Evolutionary conservation across 805 yeast species (phyloP).

Genomic region (Scheffersomyces amazonensis): DNA sequence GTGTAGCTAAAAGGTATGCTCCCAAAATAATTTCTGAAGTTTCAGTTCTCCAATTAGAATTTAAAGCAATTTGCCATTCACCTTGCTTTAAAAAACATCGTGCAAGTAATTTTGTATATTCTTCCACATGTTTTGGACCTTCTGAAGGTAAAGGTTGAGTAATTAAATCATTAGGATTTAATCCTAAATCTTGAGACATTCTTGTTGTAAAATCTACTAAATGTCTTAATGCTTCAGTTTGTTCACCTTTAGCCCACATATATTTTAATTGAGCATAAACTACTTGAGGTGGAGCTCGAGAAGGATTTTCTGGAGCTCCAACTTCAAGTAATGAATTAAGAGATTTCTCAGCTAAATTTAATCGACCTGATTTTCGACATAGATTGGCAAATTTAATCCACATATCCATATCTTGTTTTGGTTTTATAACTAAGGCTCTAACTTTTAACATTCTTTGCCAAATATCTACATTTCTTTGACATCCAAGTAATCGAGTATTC

Average conservation of each 20-base stretch:
- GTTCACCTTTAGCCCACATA: conserved; percentile 94
- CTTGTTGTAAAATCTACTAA: conserved; percentile 87
- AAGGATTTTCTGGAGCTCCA: conserved; percentile 59
- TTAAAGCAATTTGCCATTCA: conserved; percentile 91
- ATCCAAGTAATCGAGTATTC: conserved; percentile 88
- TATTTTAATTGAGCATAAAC: conserved; percentile 96
- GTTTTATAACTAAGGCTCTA: conserved; percentile 87
- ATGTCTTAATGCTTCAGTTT: conserved; percentile 80
- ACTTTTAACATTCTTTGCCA: conserved; percentile 97
- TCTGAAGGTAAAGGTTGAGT: conserved; percentile 80
- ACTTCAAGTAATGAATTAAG: conserved; percentile 75
- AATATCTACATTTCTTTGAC: conserved; percentile 96
- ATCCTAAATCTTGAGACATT: conserved; percentile 83
- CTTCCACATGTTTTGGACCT: conserved; percentile 72
- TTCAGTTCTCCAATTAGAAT: conserved; percentile 75
- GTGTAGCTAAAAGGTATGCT: conserved; percentile 90
- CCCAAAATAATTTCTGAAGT: conserved; percentile 82
- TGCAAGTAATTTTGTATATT: conserved; percentile 81
- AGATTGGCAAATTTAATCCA: conserved; percentile 98
- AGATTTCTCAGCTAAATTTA: conserved; percentile 90
- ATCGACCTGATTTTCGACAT: conserved; percentile 90
- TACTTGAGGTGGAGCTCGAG: conserved; percentile 92
- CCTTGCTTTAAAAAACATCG: conserved; percentile 97
- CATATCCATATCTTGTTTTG: conserved; percentile 94
- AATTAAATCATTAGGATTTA: conserved; percentile 82